These are phyloP conservation scores for Tilletia indica DNA, from an alignment of 1,284 basidiomycete genomes.

Conservation along the genomic window DNA sequence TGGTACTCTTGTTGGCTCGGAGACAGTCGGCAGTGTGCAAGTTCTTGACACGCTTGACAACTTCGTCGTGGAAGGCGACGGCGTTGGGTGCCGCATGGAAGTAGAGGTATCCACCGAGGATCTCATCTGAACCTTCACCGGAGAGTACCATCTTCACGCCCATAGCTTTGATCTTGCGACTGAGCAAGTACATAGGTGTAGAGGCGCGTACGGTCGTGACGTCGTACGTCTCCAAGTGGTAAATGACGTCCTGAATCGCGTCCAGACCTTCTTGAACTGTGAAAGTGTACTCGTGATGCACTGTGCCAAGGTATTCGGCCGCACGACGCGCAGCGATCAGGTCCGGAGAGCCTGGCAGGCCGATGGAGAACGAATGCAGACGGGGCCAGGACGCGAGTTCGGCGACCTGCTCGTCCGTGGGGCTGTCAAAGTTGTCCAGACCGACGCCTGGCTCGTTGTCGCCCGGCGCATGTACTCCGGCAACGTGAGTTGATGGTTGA, in stretches of 20 bases:
- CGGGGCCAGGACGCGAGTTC: conserved; percentile 80
- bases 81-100: conserved; percentile 96
- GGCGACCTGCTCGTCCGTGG: conserved; percentile 27
- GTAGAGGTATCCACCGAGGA: conserved; percentile 98
- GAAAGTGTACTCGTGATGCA: conserved; percentile 97
- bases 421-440: conserved; percentile 14
- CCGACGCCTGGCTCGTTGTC: conserved; percentile 15
- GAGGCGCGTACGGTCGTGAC: conserved; percentile 97
- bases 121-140: conserved; percentile 97
- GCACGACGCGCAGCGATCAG: conserved; percentile 90
- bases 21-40: conserved; percentile 96
- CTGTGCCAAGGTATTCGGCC: conserved; percentile 87
- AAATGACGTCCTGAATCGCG: conserved; percentile 94
- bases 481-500: neutral
- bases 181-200: conserved; percentile 95
- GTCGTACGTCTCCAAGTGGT: conserved; percentile 98
- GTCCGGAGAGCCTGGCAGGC: conserved; percentile 92
- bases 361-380: conserved; percentile 96
- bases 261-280: conserved; percentile 98
- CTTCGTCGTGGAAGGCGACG: conserved; percentile 90
- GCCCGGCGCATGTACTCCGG: conserved; percentile 8
- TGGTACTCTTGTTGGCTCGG: conserved; percentile 98
- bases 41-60: conserved; percentile 92
- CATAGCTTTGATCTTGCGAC: conserved; percentile 98
- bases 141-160: conserved; percentile 99